Evolutionary conservation across 2,329 filamentous ascomycete genomes (phyloP), one percentile per base, ranked within the genome.

Genomic region (Graphium sp.): DNA sequence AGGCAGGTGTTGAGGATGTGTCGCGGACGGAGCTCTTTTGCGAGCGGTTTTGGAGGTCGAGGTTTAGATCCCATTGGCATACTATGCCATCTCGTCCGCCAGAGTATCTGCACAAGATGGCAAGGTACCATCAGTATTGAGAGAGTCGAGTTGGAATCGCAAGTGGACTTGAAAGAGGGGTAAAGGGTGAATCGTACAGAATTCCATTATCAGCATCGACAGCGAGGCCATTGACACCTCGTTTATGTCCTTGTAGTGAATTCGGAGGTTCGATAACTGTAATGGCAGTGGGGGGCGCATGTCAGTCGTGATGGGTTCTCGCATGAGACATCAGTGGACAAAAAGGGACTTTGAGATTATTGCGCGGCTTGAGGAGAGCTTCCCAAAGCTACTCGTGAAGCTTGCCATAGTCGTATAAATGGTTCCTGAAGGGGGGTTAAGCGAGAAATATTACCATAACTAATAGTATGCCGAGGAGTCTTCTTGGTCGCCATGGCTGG

Each of bases 31-130:
- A n/a, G n/a, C n/a, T n/a, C 39, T 52, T 60, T 39, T 47, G 43
- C 35, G 40, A 28, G 18, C 35, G 39, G 40, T 24, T 37, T 27
- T 56, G 56, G 37, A 80, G 60, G 47, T 83, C 66, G 44, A 81
- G 69, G 43, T 82, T 70, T 30, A 94, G 60, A 51, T 95, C 76
- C 89, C 89, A 98, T 35, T 87, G 83, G 56, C 89, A 98, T 40
- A 98, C 77, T 28, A 89, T 79, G 41, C 89, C 89, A 53, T 98
- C 89, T 47, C 89, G 77, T 34, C 89, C 89, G 39, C 83, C 89
- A 25, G 89, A 94, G 56, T 95, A 98, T 43, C 85, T 94, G 35
- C 6, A 23, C 12, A 25, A 28, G 18, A 26, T 30, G 40, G 34
- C 34, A 39, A 28, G 42, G 41, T 32, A 42, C 47, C 32, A 42